Evolutionary conservation across 2,329 filamentous ascomycete genomes (phyloP).

Genomic region (Mycocentrospora acerina): DNA sequence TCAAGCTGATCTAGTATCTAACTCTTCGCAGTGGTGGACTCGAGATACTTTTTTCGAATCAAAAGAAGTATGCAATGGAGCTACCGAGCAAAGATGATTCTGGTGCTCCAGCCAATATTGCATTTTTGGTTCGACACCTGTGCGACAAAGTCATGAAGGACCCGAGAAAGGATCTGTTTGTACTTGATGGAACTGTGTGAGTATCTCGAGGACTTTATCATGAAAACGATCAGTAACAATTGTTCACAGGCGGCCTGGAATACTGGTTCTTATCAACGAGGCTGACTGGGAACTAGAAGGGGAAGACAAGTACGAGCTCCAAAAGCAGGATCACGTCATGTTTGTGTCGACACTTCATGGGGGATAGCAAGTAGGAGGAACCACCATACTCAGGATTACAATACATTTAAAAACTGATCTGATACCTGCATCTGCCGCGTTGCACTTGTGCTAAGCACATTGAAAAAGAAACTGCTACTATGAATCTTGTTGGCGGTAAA

Average conservation of each 20-base stretch:
- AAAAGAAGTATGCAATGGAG: slow-evolving; percentile 69
- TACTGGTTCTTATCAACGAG: slow-evolving; percentile 95
- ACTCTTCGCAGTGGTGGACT: slow-evolving; percentile 68
- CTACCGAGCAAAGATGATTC: slow-evolving; percentile 65
- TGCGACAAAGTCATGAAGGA: slow-evolving; percentile 84
- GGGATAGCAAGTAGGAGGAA: slow-evolving; percentile 54
- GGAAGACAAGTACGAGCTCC: slow-evolving; percentile 84
- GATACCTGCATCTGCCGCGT: too few species aligned
- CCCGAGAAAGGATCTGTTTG: slow-evolving; percentile 79
- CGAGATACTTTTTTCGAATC: slow-evolving; percentile 88
- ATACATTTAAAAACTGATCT: not conserved
- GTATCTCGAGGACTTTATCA: slow-evolving; percentile 32
- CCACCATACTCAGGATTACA: not conserved
- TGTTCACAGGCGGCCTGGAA: slow-evolving; percentile 77
- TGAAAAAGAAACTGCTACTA: too few species aligned
- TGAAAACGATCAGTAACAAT: slow-evolving; percentile 17
- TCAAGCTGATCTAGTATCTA: slow-evolving; percentile 1
- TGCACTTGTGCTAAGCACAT: too few species aligned
- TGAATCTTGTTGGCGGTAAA: too few species aligned
- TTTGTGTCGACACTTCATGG: slow-evolving; percentile 97
- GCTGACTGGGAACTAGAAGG: slow-evolving; percentile 98
- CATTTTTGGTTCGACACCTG: slow-evolving; percentile 75
- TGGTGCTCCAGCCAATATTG: slow-evolving; percentile 66
- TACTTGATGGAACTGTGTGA: slow-evolving; percentile 85
- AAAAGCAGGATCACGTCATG: slow-evolving; percentile 80